Evolutionary conservation across 140 eudicot genomes (phyloP).

Genomic region (Ambrosia hybrid): DNA sequence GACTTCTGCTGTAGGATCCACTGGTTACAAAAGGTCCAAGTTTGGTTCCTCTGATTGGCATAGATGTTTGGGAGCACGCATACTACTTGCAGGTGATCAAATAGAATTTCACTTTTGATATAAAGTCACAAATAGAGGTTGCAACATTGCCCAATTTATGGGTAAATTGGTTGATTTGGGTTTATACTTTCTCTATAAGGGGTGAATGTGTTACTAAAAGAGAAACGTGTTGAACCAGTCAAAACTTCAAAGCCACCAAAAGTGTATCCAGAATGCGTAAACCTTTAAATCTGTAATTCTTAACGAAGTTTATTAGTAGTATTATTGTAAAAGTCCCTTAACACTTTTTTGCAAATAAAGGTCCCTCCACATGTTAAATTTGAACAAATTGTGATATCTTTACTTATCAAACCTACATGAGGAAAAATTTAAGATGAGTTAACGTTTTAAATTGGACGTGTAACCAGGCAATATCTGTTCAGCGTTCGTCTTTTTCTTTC

Average conservation of each 20-base stretch:
- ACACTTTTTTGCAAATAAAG: too few species aligned
- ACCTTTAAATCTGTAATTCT: background rate
- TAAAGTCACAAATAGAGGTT: background rate
- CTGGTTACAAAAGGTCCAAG: slow-evolving; percentile 83
- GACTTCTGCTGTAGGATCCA: slow-evolving; percentile 64
- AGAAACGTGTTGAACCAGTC: background rate
- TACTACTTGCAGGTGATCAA: slow-evolving; percentile 85
- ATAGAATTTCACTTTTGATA: background rate
- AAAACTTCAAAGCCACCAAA: slow-evolving; percentile 38
- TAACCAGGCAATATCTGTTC: too few species aligned
- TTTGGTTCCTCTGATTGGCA: slow-evolving; percentile 88
- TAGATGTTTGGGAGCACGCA: slow-evolving; percentile 99
- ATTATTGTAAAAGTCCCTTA: too few species aligned
- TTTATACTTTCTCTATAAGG: background rate
- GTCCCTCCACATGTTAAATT: too few species aligned
- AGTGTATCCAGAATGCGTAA: background rate
- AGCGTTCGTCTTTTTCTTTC: too few species aligned
- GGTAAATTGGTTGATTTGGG: slow-evolving; percentile 34
- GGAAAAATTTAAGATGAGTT: too few species aligned
- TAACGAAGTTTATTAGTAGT: background rate
- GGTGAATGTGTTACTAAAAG: background rate
- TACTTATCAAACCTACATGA: too few species aligned
- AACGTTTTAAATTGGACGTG: too few species aligned
- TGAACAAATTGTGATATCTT: too few species aligned
- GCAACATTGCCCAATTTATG: slow-evolving; percentile 7